Conservation (phyloP, 2,329 filamentous ascomycete species). For the Fusarium sp. region DNA sequence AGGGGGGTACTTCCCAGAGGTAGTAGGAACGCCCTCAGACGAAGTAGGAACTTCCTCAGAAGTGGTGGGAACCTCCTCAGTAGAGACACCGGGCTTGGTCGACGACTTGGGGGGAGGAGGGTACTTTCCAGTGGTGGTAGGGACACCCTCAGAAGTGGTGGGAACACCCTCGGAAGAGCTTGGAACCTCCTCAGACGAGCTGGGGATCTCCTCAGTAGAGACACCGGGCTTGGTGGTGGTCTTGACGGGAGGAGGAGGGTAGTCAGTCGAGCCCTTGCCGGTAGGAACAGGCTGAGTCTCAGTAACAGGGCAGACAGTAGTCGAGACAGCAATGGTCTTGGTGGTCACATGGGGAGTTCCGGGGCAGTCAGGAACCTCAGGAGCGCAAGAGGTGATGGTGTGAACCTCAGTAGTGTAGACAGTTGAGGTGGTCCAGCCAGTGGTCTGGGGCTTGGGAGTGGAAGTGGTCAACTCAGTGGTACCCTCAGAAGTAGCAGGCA, state of each 20-base stretch:
- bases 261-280: neutral
- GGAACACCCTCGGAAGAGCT: neutral
- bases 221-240: neutral
- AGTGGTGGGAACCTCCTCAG: neutral
- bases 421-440: conserved; percentile 25
- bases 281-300: conserved; percentile 5
- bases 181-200: neutral
- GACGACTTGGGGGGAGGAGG: neutral
- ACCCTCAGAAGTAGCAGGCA: neutral
- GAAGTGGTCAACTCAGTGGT: neutral
- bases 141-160: neutral
- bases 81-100: neutral
- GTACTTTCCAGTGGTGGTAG: neutral
- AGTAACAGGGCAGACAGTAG: conserved; percentile 29
- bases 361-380: conserved; percentile 27
- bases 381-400: conserved; percentile 27
- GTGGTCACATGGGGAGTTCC: conserved; percentile 25
- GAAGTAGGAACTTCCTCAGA: neutral
- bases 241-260: neutral
- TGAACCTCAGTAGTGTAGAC: conserved; percentile 34
- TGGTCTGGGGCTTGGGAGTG: neutral
- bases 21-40: neutral
- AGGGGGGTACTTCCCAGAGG: neutral
- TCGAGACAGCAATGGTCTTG: conserved; percentile 26
- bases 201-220: neutral